Percentiles rank a stretch among this genome's conserved stretches.
Evolutionary conservation across 2,329 filamentous ascomycete species (phyloP).

Genomic region (Fusarium cicatricum): DNA sequence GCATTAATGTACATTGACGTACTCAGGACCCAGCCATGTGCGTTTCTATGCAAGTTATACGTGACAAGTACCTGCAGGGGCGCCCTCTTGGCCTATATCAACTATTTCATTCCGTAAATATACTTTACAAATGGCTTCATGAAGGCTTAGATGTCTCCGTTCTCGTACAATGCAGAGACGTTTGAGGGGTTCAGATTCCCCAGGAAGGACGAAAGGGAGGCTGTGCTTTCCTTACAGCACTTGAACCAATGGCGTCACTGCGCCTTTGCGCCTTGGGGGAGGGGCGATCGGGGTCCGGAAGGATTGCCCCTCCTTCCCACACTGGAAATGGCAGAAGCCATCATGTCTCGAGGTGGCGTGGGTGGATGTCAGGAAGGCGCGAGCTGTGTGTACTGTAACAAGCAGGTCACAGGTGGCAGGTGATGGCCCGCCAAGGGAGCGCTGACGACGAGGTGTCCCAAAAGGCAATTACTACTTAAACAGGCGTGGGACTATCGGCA

Average conservation of each 20-base stretch:
- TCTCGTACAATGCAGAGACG: not conserved
- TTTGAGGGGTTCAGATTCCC: too few relatives aligned
- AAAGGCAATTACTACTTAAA: constrained; percentile 20
- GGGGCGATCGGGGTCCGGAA: constrained; percentile 27
- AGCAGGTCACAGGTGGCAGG: constrained; percentile 29
- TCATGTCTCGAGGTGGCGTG: constrained; percentile 16
- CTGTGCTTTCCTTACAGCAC: constrained; percentile 21
- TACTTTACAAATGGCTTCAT: not conserved
- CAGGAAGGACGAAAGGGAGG: constrained; percentile 5
- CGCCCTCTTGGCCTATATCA: not conserved
- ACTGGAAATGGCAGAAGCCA: constrained; percentile 9
- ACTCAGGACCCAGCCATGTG: not conserved
- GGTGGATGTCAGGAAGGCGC: constrained; percentile 12
- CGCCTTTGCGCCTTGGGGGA: constrained; percentile 18
- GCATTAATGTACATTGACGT: not conserved
- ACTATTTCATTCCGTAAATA: not conserved
- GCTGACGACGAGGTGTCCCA: constrained; percentile 6
- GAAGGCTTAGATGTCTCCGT: not conserved
- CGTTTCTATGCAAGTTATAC: not conserved
- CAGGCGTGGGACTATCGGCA: constrained; percentile 1
- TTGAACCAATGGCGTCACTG: constrained; percentile 33
- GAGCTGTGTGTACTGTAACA: constrained; percentile 23
- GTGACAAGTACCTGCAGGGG: constrained; percentile 1
- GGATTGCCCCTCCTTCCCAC: constrained; percentile 25
- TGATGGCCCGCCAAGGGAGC: constrained; percentile 22